A percentile compares a stretch with the other conserved stretches of the same genome.
These are phyloP conservation scores for Casuarina cunninghamiana DNA, from an alignment of 306 rosid genomes.

Conservation along the genomic window DNA sequence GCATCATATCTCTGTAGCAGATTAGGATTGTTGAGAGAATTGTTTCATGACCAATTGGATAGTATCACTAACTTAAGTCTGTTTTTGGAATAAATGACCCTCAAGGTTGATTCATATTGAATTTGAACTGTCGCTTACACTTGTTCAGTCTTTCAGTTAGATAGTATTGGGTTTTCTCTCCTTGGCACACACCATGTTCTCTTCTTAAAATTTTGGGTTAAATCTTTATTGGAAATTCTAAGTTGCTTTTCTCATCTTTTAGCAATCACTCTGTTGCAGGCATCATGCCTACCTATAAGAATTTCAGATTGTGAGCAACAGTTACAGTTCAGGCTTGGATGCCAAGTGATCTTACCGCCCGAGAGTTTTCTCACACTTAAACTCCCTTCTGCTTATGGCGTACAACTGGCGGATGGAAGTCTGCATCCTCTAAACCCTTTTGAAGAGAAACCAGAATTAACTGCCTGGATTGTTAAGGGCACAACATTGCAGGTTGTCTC, in stretches of 20 bases:
- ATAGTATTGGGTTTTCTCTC: background rate
- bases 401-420: slow-evolving; percentile 70
- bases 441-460: slow-evolving; percentile 76
- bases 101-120: background rate
- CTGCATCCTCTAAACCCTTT: slow-evolving; percentile 64
- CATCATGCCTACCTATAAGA: slow-evolving; percentile 66
- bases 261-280: slow-evolving; percentile 45
- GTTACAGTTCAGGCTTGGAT: slow-evolving; percentile 78
- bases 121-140: slow-evolving; percentile 2
- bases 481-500: slow-evolving; percentile 68
- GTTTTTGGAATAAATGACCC: background rate
- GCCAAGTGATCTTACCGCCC: slow-evolving; percentile 77
- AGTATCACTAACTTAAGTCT: background rate
- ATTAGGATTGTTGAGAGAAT: background rate
- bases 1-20: background rate
- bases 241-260: slow-evolving; percentile 3
- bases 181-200: background rate
- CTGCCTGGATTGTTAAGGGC: slow-evolving; percentile 90
- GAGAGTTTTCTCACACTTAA: slow-evolving; percentile 86
- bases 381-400: slow-evolving; percentile 86
- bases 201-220: background rate
- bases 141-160: background rate
- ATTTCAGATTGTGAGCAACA: slow-evolving; percentile 63
- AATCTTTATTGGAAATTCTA: background rate
- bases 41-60: background rate